Evolutionary conservation across 495 filamentous ascomycete genomes (phyloP).

Genomic region (Lophiotrema nucula): DNA sequence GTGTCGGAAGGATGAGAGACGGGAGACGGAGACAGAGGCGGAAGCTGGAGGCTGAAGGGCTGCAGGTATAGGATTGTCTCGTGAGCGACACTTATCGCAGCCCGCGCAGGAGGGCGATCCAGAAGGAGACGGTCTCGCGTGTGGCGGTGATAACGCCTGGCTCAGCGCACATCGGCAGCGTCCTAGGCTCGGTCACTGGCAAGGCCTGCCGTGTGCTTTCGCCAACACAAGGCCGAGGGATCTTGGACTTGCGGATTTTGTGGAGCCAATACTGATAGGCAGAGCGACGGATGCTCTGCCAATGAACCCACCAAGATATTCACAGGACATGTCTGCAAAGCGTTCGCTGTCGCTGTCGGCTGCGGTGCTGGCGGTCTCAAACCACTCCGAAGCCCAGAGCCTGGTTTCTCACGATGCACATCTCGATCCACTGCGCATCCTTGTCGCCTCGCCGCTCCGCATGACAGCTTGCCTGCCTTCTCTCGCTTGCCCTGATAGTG

Average conservation of each 20-base stretch:
- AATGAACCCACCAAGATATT: too few species aligned
- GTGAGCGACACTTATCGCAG: conserved; percentile 26
- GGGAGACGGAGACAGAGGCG: conserved; percentile 8
- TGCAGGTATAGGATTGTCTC: conserved; percentile 2
- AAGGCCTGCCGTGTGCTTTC: conserved; percentile 1
- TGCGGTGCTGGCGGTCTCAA: too few species aligned
- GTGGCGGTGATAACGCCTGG: conserved; percentile 31
- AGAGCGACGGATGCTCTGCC: background rate
- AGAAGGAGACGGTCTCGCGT: conserved; percentile 15
- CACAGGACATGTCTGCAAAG: too few species aligned
- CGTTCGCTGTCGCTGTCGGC: too few species aligned
- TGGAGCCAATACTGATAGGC: background rate
- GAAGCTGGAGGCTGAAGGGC: background rate
- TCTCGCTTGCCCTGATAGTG: background rate
- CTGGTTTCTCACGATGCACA: too few species aligned
- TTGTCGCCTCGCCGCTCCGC: background rate
- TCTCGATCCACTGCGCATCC: background rate
- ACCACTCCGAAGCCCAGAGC: too few species aligned
- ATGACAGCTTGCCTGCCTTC: background rate
- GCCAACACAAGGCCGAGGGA: background rate
- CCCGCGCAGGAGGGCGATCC: conserved; percentile 19
- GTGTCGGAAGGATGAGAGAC: background rate
- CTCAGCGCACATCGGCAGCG: background rate
- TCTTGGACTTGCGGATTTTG: background rate
- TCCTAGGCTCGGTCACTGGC: background rate